Conservation (phyloP, 352 stramenopile genomes). For the Globisporangium uncinulatum region DNA sequence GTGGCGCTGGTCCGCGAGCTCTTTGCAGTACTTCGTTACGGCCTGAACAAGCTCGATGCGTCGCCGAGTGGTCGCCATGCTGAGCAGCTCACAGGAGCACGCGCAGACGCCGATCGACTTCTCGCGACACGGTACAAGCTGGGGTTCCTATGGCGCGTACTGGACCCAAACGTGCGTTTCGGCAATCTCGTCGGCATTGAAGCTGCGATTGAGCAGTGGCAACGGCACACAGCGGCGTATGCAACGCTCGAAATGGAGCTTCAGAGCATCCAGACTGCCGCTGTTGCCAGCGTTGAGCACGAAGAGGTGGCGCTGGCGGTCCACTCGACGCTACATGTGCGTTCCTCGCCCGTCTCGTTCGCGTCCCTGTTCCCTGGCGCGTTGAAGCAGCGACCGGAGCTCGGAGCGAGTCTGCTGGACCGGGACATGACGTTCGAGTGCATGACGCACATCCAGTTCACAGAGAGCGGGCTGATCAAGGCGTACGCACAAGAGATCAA, state of each 20-base stretch:
- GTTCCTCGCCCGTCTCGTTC: slow-evolving; percentile 7
- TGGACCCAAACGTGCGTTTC: slow-evolving; percentile 10
- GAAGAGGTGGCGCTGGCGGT: slow-evolving; percentile 5
- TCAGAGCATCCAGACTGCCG: not conserved
- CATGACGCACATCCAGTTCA: slow-evolving; percentile 11
- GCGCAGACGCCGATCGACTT: not conserved
- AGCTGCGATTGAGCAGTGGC: slow-evolving; percentile 19
- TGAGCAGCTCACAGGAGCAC: not conserved
- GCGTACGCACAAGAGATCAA: slow-evolving; percentile 7
- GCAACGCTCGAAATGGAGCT: slow-evolving; percentile 10
- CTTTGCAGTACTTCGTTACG: not conserved
- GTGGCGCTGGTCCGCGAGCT: not conserved
- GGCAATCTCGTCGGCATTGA: slow-evolving; percentile 14
- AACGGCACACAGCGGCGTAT: slow-evolving; percentile 16
- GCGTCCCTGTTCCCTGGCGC: slow-evolving; percentile 10
- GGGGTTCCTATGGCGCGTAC: slow-evolving; percentile 13
- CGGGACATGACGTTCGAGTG: slow-evolving; percentile 12
- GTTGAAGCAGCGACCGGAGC: not conserved
- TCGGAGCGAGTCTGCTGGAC: slow-evolving; percentile 4
- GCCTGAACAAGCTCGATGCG: not conserved
- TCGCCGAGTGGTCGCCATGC: not conserved
- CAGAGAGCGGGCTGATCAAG: slow-evolving; percentile 2
- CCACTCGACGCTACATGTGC: slow-evolving; percentile 4
- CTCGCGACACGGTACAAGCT: slow-evolving; percentile 3
- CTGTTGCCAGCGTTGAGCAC: slow-evolving; percentile 1